phyloP scores from a whole-genome alignment of 371 early-diverging fungal species.

The Sporodiniella umbellata region DNA sequence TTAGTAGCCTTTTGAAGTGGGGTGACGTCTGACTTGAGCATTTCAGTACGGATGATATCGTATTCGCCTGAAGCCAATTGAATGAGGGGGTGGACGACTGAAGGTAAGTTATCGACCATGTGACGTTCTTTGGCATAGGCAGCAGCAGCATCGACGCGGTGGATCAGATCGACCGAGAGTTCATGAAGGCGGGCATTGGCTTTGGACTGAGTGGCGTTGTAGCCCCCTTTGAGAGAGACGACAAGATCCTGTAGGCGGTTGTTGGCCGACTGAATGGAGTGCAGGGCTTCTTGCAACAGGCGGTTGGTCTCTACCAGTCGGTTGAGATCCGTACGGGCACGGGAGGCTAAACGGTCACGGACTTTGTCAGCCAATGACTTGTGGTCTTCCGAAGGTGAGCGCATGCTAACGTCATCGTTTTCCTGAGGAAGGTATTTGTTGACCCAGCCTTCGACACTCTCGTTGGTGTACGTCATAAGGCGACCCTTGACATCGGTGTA shows the following conservation, averaged over 20 bases:
- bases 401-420: neutral
- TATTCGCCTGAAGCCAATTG: slow-evolving; percentile 49
- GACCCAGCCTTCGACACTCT: slow-evolving; percentile 32
- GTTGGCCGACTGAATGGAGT: slow-evolving; percentile 20
- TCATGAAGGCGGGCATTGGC: slow-evolving; percentile 30
- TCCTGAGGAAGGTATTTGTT: slow-evolving; percentile 40
- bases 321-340: slow-evolving; percentile 22
- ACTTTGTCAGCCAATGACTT: slow-evolving; percentile 23
- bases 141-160: slow-evolving; percentile 29
- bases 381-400: slow-evolving; percentile 19
- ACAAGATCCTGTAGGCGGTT: slow-evolving; percentile 28
- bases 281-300: slow-evolving; percentile 23
- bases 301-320: slow-evolving; percentile 28
- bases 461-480: slow-evolving; percentile 30
- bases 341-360: slow-evolving; percentile 17
- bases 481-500: slow-evolving; percentile 10
- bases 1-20: slow-evolving; percentile 53
- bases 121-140: slow-evolving; percentile 41
- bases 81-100: slow-evolving; percentile 42
- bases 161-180: slow-evolving; percentile 25
- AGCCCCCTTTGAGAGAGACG: slow-evolving; percentile 27
- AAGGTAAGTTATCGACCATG: slow-evolving; percentile 31
- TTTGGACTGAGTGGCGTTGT: slow-evolving; percentile 19
- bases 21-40: slow-evolving; percentile 39
- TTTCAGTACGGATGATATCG: slow-evolving; percentile 43